These are phyloP conservation scores for Strobilomyces echinocephalus DNA, from an alignment of 768 basidiomycete genomes.

Conservation along the genomic window DNA sequence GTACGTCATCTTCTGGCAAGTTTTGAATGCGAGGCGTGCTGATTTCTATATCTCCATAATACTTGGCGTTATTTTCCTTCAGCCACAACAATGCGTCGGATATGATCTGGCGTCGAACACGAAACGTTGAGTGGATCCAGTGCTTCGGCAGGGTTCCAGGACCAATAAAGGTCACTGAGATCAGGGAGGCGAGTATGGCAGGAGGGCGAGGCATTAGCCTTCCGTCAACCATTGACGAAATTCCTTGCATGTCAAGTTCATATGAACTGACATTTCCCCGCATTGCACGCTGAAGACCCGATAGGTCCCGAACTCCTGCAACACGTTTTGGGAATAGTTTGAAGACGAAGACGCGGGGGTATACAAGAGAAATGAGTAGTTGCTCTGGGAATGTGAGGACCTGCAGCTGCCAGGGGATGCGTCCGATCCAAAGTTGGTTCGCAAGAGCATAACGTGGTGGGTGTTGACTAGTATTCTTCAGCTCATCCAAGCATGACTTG, in stretches of 20 bases:
- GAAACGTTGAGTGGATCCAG: not conserved
- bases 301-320: not conserved
- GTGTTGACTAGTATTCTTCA: no score
- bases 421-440: not conserved
- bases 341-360: not conserved
- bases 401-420: not conserved
- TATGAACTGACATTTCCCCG: not conserved
- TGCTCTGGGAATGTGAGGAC: not conserved
- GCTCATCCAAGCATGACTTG: no score
- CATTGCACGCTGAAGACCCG: not conserved
- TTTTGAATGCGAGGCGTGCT: not conserved
- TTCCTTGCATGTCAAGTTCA: not conserved
- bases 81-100: not conserved
- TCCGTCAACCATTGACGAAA: not conserved
- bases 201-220: not conserved
- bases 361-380: not conserved
- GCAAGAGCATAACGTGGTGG: no score
- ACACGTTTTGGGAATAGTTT: not conserved
- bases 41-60: not conserved
- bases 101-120: not conserved
- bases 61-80: not conserved
- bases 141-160: not conserved
- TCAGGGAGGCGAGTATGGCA: not conserved
- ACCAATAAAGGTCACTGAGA: not conserved
- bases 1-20: not conserved